phyloP scores from a whole-genome alignment of 805 yeast genomes.

The Hanseniaspora singularis region DNA sequence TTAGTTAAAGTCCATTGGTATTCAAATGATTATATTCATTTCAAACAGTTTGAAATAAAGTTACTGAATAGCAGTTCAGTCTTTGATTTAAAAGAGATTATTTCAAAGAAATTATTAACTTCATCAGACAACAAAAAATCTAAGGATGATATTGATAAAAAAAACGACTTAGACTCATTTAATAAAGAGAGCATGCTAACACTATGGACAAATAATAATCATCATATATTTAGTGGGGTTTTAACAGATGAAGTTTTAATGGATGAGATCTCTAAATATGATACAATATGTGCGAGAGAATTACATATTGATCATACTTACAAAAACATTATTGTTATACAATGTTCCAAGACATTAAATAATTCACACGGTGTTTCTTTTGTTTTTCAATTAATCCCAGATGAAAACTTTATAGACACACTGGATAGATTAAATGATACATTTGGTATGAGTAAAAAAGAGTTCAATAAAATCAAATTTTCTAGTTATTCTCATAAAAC shows the following conservation, averaged over 20 bases:
- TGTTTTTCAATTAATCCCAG: conserved; percentile 55
- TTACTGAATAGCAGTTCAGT: conserved; percentile 54
- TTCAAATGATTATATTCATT: conserved; percentile 57
- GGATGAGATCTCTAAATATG: conserved; percentile 34
- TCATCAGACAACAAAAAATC: neutral
- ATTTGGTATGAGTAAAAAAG: conserved; percentile 67
- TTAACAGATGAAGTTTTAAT: conserved; percentile 31
- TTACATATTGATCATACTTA: conserved; percentile 24
- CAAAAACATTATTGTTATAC: conserved; percentile 54
- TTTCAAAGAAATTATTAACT: conserved; percentile 42
- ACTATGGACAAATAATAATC: conserved; percentile 38
- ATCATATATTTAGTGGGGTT: conserved; percentile 30
- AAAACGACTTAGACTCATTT: conserved; percentile 20
- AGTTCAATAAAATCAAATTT: conserved; percentile 63
- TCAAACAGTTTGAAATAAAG: conserved; percentile 53
- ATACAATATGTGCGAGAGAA: conserved; percentile 39
- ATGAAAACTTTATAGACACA: conserved; percentile 53
- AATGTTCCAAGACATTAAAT: conserved; percentile 58
- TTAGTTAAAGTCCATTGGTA: conserved; percentile 60
- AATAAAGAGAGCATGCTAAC: conserved; percentile 25
- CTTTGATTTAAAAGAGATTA: conserved; percentile 40
- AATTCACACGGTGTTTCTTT: conserved; percentile 77
- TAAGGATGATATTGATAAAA: conserved; percentile 31
- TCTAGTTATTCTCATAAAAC: conserved; percentile 27
- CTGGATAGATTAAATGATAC: conserved; percentile 53